Conservation (phyloP, 768 basidiomycete species). For the Tricholoma matsutake region DNA sequence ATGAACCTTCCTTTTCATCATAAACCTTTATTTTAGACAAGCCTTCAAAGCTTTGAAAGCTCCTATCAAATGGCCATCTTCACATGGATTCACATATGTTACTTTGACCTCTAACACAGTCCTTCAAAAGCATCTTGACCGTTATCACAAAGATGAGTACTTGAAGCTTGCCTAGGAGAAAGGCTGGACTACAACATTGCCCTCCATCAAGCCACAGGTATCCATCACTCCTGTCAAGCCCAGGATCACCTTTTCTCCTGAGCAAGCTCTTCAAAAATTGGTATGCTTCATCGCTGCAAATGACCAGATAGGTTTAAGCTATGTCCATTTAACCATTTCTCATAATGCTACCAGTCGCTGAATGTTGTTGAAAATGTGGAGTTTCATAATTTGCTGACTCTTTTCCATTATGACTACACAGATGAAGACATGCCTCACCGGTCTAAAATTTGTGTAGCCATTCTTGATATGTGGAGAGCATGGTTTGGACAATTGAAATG, state of each 20-base stretch:
- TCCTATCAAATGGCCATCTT: too few relatives aligned
- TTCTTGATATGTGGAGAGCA: conserved; percentile 18
- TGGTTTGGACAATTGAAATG: conserved; percentile 20
- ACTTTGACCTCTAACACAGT: too few relatives aligned
- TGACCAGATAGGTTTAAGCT: not conserved
- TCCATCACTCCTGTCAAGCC: not conserved
- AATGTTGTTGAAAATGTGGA: conserved; percentile 25
- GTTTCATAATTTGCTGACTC: conserved; percentile 23
- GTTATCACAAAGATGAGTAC: not conserved
- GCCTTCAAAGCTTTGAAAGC: too few relatives aligned
- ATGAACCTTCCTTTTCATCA: not conserved
- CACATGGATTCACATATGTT: too few relatives aligned
- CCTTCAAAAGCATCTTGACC: not conserved
- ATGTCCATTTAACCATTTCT: conserved; percentile 7
- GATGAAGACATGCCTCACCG: conserved; percentile 24
- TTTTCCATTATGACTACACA: conserved; percentile 19
- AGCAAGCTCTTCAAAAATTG: not conserved
- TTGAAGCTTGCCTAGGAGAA: not conserved
- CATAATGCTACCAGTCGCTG: conserved; percentile 17
- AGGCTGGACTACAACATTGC: not conserved
- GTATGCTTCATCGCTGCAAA: not conserved
- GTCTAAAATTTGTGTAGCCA: too few relatives aligned
- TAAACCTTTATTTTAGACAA: too few relatives aligned
- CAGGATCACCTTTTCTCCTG: not conserved
- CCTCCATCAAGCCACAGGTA: not conserved